Evolutionary conservation across 1,139 yeast genomes (phyloP).

Genomic region (Diutina mesorugosa): DNA sequence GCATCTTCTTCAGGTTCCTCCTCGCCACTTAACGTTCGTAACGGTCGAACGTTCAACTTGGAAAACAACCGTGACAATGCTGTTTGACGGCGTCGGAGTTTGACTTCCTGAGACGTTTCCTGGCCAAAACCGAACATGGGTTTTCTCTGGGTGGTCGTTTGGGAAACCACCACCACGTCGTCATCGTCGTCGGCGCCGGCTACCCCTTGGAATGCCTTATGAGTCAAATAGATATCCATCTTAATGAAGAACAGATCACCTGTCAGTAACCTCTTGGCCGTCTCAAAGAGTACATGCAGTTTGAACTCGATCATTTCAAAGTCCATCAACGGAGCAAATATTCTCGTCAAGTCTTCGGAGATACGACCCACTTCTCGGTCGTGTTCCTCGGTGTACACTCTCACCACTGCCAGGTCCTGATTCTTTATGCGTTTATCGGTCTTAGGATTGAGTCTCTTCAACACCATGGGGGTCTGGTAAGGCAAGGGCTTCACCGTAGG

Average conservation of each 20-base stretch:
- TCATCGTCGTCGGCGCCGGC: slow-evolving; percentile 2
- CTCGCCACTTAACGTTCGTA: slow-evolving; percentile 6
- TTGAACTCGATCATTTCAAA: slow-evolving; percentile 41
- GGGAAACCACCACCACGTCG: neutral
- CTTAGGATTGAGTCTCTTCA: slow-evolving; percentile 23
- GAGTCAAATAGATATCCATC: slow-evolving; percentile 46
- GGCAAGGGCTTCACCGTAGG: slow-evolving; percentile 45
- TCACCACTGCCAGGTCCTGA: slow-evolving; percentile 18
- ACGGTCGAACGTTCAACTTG: slow-evolving; percentile 16
- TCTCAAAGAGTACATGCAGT: slow-evolving; percentile 47
- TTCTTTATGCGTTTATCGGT: slow-evolving; percentile 10
- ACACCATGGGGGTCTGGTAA: slow-evolving; percentile 34
- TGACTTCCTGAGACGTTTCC: slow-evolving; percentile 45
- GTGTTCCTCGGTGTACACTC: slow-evolving; percentile 16
- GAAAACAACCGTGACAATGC: slow-evolving; percentile 48
- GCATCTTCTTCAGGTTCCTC: slow-evolving; percentile 11
- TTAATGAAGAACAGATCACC: slow-evolving; percentile 65
- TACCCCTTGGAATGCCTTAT: slow-evolving; percentile 28
- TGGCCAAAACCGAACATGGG: neutral
- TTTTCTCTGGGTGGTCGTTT: neutral
- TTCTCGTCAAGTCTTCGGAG: slow-evolving; percentile 60
- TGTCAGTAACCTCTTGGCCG: slow-evolving; percentile 41
- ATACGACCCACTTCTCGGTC: slow-evolving; percentile 63
- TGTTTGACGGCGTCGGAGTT: slow-evolving; percentile 39
- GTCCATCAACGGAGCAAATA: slow-evolving; percentile 55